Evolutionary conservation across 768 basidiomycete species (phyloP).

Genomic region (Tylopilus rubrobrunneus): DNA sequence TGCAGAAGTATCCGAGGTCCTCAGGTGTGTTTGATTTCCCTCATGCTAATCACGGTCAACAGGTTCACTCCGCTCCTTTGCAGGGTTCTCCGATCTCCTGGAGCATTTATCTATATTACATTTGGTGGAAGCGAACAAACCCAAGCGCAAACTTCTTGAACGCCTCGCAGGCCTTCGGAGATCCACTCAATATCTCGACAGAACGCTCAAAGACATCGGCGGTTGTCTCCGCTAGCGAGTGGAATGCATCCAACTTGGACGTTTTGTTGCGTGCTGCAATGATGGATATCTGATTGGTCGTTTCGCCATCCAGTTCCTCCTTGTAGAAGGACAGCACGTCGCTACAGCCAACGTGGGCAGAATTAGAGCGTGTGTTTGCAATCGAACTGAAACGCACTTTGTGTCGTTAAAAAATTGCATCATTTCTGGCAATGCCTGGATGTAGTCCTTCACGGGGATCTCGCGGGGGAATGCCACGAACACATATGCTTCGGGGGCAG

Average conservation of each 20-base stretch:
- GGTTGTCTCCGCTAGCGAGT: slow-evolving; percentile 21
- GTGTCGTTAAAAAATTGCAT: slow-evolving; percentile 19
- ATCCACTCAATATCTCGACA: slow-evolving; percentile 15
- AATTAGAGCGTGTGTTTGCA: not conserved
- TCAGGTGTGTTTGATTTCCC: slow-evolving; percentile 43
- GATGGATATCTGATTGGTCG: slow-evolving; percentile 29
- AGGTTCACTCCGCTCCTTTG: not conserved
- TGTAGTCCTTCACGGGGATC: not conserved
- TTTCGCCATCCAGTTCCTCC: slow-evolving; percentile 20
- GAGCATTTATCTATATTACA: slow-evolving; percentile 74
- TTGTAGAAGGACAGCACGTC: not conserved
- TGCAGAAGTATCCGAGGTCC: slow-evolving; percentile 70
- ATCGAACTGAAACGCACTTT: slow-evolving; percentile 25
- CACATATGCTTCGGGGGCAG: not conserved
- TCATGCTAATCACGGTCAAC: not conserved
- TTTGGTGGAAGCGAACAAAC: slow-evolving; percentile 49
- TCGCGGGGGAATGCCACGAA: not conserved
- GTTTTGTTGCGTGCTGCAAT: slow-evolving; percentile 19
- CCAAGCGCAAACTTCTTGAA: slow-evolving; percentile 9
- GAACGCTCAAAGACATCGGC: slow-evolving; percentile 15
- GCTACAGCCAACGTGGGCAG: slow-evolving; percentile 8
- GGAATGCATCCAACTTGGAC: slow-evolving; percentile 26
- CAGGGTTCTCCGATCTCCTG: slow-evolving; percentile 62
- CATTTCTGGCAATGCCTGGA: not conserved
- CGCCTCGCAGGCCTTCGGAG: not conserved